Evolutionary conservation across 768 basidiomycete genomes (phyloP), one percentile per base, ranked within the genome.

Genomic region (Lactifluus hygrophoroides): DNA sequence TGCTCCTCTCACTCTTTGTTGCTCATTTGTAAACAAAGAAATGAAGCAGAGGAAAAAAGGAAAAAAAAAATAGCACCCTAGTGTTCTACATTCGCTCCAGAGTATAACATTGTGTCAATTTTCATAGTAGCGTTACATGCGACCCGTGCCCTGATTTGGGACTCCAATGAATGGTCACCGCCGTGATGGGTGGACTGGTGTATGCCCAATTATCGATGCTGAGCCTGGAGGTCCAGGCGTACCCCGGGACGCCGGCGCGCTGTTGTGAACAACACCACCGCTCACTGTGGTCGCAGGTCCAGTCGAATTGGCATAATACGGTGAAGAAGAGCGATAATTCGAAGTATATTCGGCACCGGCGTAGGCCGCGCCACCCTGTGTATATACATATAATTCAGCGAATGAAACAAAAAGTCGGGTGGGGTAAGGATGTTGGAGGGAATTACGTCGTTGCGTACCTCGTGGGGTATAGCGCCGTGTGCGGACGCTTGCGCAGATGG

Each of bases 381-480:
- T 7, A 19, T 2, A n/a, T 7, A 8, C 4, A 5, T 8, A 32
- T 8, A 32, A 32, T 7, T 45, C 44, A 27, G 14, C 23, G 21
- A 45, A 23, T 13, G 14, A 16, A 35, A 35, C 1, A 8, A 3
- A 43, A 23, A 23, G 21, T 16, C 45, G 19, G 43, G 43, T 21
- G 3, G 40, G 37, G 28, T n/a, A n/a, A n/a, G n/a, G n/a, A n/a
- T n/a, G n/a, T n/a, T n/a, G n/a, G n/a, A n/a, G n/a, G n/a, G n/a
- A n/a, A n/a, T n/a, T n/a, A n/a, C n/a, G n/a, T n/a, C n/a, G n/a
- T 45, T 8, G 14, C 37, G 32, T 28, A 59, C 58, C 58, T 59
- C 58, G 14, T 16, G 13, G 5, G 25, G 10, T 34, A 30, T 4
- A 14, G 7, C 25, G 7, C 34, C 11, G 13, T 35, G 48, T 34